Evolutionary conservation across 106 monocot genomes (phyloP), one percentile per base, ranked within the genome.

Genomic region (Xerophyta viscosa): DNA sequence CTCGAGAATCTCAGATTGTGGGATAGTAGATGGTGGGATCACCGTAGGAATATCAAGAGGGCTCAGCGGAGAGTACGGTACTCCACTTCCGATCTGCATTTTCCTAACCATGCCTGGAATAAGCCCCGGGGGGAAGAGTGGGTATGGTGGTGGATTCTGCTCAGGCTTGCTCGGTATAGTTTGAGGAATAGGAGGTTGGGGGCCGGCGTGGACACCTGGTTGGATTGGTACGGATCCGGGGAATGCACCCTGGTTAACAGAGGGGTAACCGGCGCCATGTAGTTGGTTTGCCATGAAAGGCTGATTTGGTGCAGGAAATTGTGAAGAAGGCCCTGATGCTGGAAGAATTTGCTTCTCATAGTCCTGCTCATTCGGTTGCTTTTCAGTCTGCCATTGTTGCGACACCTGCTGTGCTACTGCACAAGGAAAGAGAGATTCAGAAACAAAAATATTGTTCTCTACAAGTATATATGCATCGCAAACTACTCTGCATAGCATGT

Each of bases 51-150:
- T 96, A 61, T 96, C 94, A 18, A 88, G 81, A 10, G 94, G 88
- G 69, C 83, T 88, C 56, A 96, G 46, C 2, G 94, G 85, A 13
- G 94, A 96, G 70, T 96, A 96, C 1, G 94, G 94, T 12, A 96
- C 94, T 8, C 94, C 94, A 11, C 88, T 88, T 25, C 94, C 94
- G 15, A 96, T 82, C 41, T 96, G 94, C 81, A 81, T 84, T 58
- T 96, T 96, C 23, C 81, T 67, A n/a, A 96, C 94, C 94, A 96
- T 96, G 28, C 94, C 94, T 10, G 94, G 94, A 29, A 96, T 96
- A 24, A 96, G 78, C 12, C 94, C 94, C 2, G 94, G 94, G 1
- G 94, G 94, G 50, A 96, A 96, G 19, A 96, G 63, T 2, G 94
- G 94, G 54, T 96, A 96, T 14, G 94, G 94, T 11, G 94, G 88